Base-by-base conservation (phyloP, 2,329 filamentous ascomycete genomes). In the Epichloe elymi region DNA sequence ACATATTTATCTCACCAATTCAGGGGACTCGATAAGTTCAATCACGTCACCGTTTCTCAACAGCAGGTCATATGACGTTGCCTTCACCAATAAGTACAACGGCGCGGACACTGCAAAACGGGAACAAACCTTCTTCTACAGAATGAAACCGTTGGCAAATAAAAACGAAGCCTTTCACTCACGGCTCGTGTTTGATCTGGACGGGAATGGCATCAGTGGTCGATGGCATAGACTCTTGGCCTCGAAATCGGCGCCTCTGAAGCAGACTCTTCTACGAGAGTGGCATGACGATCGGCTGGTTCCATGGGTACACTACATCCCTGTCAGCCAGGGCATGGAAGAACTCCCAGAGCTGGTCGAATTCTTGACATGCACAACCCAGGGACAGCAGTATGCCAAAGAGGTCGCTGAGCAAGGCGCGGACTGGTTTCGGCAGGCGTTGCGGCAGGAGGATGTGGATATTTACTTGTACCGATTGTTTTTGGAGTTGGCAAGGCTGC, bases 381-480 rank as follows among this genome's bases (percentile, higher is more conserved):
- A 66, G 5, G 82, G 82, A 0, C 70, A 72, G 55, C 53, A 54
- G 19, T 65, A 69, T 52, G 80, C 76, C 0, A 62, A 64, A 33
- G 62, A 67, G 26, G 74, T 85, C 53, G 80, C 79, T 1, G 67
- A 74, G 47, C 60, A 65, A 6, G 79, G 82, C 67, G 68, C 6
- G 67, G 71, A 7, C 85, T 81, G 82, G 74, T 73, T 44, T 59
- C 57, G 7, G 0, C 72, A 68, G 57, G 74, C 74, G 11, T 58
- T 85, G 38, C 61, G 80, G 42, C 75, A 78, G 44, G 72, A 76
- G 37, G 81, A 86, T 59, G 72, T 81, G 58, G 70, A 74, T 30
- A 69, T 78, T 2, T 83, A 82, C 67, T 69, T 78, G 30, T 83
- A 83, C 57, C 67, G 82, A 47, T 59, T 85, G 52, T 54, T 85